These are phyloP conservation scores for Kernera saxatilis DNA, from an alignment of 345 rosid genomes.

Conservation along the genomic window DNA sequence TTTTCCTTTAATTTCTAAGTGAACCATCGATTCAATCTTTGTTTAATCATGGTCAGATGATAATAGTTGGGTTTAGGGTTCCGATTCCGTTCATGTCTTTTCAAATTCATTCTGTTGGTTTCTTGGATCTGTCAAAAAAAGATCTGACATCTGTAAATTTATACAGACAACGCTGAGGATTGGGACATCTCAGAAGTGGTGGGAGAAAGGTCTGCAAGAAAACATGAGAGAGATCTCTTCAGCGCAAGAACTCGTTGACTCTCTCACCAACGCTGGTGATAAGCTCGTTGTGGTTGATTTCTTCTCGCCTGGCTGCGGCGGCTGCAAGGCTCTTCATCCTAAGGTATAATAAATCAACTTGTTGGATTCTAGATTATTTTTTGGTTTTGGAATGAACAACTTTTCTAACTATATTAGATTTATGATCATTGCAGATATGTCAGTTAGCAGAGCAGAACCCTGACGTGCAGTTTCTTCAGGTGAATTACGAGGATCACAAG, in stretches of 20 bases:
- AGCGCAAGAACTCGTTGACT: slow-evolving; percentile 82
- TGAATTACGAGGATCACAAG: slow-evolving; percentile 87
- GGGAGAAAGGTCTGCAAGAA: slow-evolving; percentile 77
- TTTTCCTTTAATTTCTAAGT: background rate
- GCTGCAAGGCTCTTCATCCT: slow-evolving; percentile 95
- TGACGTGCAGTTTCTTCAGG: slow-evolving; percentile 77
- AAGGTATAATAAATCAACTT: slow-evolving; percentile 42
- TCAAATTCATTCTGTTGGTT: background rate
- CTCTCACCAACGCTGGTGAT: slow-evolving; percentile 67
- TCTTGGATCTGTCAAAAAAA: background rate
- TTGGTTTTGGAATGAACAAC: background rate
- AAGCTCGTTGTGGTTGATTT: slow-evolving; percentile 79
- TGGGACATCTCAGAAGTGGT: slow-evolving; percentile 70
- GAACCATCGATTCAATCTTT: background rate
- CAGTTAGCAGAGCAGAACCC: slow-evolving; percentile 78
- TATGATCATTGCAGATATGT: slow-evolving; percentile 47
- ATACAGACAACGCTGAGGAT: slow-evolving; percentile 46
- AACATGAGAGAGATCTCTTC: slow-evolving; percentile 80
- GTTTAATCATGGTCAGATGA: background rate
- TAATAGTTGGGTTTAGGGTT: background rate
- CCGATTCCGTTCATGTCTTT: background rate
- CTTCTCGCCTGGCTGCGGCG: slow-evolving; percentile 97
- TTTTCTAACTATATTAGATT: background rate
- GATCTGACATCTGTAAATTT: background rate
- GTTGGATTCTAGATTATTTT: background rate